These are phyloP conservation scores for Saturnispora diversa DNA, from an alignment of 805 yeast species.

Conservation along the genomic window DNA sequence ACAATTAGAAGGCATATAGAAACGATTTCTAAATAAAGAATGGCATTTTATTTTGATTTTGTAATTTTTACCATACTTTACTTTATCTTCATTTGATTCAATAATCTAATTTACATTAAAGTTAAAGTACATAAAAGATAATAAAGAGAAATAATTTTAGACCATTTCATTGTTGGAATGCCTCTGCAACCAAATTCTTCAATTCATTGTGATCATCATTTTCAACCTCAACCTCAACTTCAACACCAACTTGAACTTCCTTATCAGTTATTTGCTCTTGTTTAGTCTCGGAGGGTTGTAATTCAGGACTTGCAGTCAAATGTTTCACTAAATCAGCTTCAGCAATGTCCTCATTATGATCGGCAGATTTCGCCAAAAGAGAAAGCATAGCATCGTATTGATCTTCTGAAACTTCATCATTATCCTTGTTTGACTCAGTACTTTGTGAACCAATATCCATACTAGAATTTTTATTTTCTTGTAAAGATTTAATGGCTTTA, in stretches of 20 bases:
- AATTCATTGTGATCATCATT: slow-evolving; percentile 25
- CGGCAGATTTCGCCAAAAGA: slow-evolving; percentile 13
- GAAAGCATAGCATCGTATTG: slow-evolving; percentile 20
- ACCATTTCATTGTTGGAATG: slow-evolving; percentile 20
- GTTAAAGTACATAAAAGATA: slow-evolving; percentile 15
- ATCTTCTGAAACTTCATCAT: slow-evolving; percentile 18
- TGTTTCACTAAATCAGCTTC: slow-evolving; percentile 20
- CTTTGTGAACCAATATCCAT: not conserved
- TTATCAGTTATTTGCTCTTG: too few relatives aligned
- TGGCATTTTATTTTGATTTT: not conserved
- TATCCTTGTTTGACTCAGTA: slow-evolving; percentile 7
- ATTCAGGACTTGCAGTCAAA: slow-evolving; percentile 15
- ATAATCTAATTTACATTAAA: slow-evolving; percentile 2
- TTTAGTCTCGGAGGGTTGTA: too few relatives aligned
- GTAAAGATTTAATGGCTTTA: slow-evolving; percentile 3
- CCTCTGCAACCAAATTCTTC: slow-evolving; percentile 30
- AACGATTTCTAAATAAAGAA: too few relatives aligned
- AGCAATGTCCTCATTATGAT: slow-evolving; percentile 8
- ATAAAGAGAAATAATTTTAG: slow-evolving; percentile 6
- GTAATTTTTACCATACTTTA: too few relatives aligned
- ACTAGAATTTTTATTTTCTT: not conserved
- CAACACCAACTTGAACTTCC: too few relatives aligned
- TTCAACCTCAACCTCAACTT: slow-evolving; percentile 8
- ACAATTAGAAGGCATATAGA: too few relatives aligned
- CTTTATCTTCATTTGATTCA: too few relatives aligned